Conservation (phyloP, 805 yeast genomes). For the Maudiozyma turicensis region DNA sequence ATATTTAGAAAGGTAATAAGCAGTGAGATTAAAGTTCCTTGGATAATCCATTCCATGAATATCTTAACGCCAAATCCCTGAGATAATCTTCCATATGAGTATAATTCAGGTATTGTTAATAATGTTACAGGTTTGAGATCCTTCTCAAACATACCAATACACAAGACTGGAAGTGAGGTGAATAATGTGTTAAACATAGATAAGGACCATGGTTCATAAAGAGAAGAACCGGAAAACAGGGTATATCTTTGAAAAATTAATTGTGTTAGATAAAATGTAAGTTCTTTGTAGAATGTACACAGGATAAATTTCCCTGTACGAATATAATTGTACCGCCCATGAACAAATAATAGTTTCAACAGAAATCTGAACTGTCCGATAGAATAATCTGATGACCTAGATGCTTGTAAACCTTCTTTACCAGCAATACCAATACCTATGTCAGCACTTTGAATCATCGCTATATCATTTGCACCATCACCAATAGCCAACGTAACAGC, state of each 20-base stretch:
- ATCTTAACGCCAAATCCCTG: constrained; percentile 62
- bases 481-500: constrained; percentile 93
- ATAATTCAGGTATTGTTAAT: constrained; percentile 85
- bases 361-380: constrained; percentile 89
- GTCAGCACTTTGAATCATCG: constrained; percentile 98
- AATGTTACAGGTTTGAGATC: constrained; percentile 84
- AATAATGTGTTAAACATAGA: constrained; percentile 96
- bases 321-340: constrained; percentile 91
- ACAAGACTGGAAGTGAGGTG: constrained; percentile 83
- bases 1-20: constrained; percentile 58
- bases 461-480: constrained; percentile 98
- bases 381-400: constrained; percentile 87
- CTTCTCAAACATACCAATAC: constrained; percentile 91
- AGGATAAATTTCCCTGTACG: constrained; percentile 86
- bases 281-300: constrained; percentile 90
- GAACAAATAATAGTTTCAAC: constrained; percentile 75
- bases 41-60: constrained; percentile 67
- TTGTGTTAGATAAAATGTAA: constrained; percentile 82
- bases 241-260: constrained; percentile 78
- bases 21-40: constrained; percentile 66
- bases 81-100: constrained; percentile 63
- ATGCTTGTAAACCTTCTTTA: constrained; percentile 93
- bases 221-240: constrained; percentile 82
- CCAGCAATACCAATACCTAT: constrained; percentile 97
- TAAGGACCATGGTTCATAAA: constrained; percentile 92